Conservation (phyloP, 371 early-diverging fungal species). For the Actinomucor elegans region DNA sequence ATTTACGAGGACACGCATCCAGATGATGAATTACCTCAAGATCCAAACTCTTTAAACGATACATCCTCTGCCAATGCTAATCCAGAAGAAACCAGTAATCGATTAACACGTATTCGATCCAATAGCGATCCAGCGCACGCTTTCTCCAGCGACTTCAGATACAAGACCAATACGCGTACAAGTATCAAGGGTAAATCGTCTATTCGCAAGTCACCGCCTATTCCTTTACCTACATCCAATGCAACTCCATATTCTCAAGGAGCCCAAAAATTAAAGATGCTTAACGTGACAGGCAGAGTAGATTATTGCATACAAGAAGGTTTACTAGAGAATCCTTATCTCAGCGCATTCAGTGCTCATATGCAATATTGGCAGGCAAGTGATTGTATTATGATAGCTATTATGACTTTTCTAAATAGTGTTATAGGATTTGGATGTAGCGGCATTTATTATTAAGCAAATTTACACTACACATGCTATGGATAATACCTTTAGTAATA, state of each 20-base stretch:
- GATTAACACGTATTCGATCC: conserved; percentile 24
- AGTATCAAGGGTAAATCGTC: conserved; percentile 6
- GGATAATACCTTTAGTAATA: too few species aligned
- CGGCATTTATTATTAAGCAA: conserved; percentile 59
- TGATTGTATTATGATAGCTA: not conserved
- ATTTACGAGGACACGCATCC: conserved; percentile 42
- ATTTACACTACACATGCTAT: too few species aligned
- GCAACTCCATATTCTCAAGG: conserved; percentile 33
- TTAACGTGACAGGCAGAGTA: conserved; percentile 73
- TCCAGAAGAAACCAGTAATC: conserved; percentile 14
- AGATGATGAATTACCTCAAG: conserved; percentile 18
- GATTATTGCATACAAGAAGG: conserved; percentile 83
- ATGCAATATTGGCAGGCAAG: conserved; percentile 74
- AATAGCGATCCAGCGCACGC: conserved; percentile 33
- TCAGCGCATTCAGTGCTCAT: conserved; percentile 74
- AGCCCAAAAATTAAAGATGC: conserved; percentile 45
- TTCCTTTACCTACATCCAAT: conserved; percentile 20
- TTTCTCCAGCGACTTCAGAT: conserved; percentile 6
- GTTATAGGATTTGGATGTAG: conserved; percentile 62
- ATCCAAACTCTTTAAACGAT: conserved; percentile 13
- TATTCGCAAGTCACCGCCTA: conserved; percentile 22
- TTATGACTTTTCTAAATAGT: too few species aligned
- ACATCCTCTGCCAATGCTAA: not conserved
- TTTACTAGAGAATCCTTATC: conserved; percentile 75
- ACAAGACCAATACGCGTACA: not conserved